A percentile compares a stretch with the other conserved stretches of the same genome.
Conservation (phyloP, 2,329 filamentous ascomycete species). For the Hypoxylon sp. region DNA sequence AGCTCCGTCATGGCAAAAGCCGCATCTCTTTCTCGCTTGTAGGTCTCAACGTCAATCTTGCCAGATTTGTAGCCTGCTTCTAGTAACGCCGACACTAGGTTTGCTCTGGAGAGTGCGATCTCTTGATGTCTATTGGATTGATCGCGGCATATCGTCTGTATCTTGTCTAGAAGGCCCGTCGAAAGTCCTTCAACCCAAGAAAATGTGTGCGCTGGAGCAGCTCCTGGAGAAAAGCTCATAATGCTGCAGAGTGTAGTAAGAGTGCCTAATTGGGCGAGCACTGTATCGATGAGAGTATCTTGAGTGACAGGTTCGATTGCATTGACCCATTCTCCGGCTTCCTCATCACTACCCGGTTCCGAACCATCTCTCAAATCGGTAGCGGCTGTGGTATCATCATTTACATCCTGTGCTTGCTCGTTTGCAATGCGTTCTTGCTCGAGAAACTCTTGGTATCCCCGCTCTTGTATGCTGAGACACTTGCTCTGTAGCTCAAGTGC, state of each 20-base stretch:
- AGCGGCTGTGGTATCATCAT: slow-evolving; percentile 15
- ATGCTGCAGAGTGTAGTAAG: slow-evolving; percentile 67
- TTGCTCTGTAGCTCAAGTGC: slow-evolving; percentile 51
- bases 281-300: slow-evolving; percentile 76
- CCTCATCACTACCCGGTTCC: slow-evolving; percentile 46
- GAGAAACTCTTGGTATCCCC: slow-evolving; percentile 50
- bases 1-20: slow-evolving; percentile 49
- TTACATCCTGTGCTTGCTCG: slow-evolving; percentile 51
- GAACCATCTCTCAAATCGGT: slow-evolving; percentile 36
- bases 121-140: slow-evolving; percentile 46
- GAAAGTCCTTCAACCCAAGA: slow-evolving; percentile 72
- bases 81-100: slow-evolving; percentile 48
- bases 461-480: slow-evolving; percentile 68
- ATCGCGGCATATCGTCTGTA: slow-evolving; percentile 37
- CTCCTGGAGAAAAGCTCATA: slow-evolving; percentile 58
- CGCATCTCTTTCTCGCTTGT: slow-evolving; percentile 49
- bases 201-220: slow-evolving; percentile 57
- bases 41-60: slow-evolving; percentile 47
- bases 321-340: slow-evolving; percentile 71
- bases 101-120: slow-evolving; percentile 48
- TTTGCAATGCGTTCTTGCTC: slow-evolving; percentile 54
- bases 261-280: slow-evolving; percentile 73
- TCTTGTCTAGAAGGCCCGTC: slow-evolving; percentile 63
- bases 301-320: slow-evolving; percentile 77
- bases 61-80: slow-evolving; percentile 49